A percentile compares a stretch with the other conserved stretches of the same genome.
Evolutionary conservation across 768 basidiomycete species (phyloP).

Genomic region (Panellus pusillus): DNA sequence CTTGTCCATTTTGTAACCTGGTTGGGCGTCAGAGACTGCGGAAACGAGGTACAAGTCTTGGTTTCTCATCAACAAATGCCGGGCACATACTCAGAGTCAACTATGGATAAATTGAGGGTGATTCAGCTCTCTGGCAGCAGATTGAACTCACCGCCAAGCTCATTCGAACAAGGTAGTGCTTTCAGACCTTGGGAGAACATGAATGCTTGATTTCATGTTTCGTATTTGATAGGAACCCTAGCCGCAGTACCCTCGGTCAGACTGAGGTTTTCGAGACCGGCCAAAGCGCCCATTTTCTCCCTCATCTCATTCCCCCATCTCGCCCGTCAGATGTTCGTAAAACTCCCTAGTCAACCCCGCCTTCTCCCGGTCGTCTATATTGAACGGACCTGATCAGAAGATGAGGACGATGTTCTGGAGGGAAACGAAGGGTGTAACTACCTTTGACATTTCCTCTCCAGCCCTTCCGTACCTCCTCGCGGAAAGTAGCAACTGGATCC

Average conservation of each 20-base stretch:
- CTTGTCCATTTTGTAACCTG: too few relatives aligned
- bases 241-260: slow-evolving; percentile 5
- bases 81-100: too few relatives aligned
- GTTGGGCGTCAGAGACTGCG: too few relatives aligned
- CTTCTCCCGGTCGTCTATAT: slow-evolving; percentile 66
- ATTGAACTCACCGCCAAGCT: too few relatives aligned
- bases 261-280: slow-evolving; percentile 8
- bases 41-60: too few relatives aligned
- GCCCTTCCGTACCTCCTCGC: slow-evolving; percentile 65
- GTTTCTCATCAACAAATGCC: too few relatives aligned
- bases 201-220: slow-evolving; percentile 1
- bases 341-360: slow-evolving; percentile 73
- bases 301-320: slow-evolving; percentile 39
- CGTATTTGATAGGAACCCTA: slow-evolving; percentile 13
- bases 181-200: not conserved
- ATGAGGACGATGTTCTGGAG: too few relatives aligned
- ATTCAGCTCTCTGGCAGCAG: too few relatives aligned
- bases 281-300: slow-evolving; percentile 8
- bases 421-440: too few relatives aligned
- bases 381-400: slow-evolving; percentile 58
- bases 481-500: slow-evolving; percentile 66
- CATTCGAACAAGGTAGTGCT: too few relatives aligned
- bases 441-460: slow-evolving; percentile 73
- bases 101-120: too few relatives aligned
- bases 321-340: slow-evolving; percentile 70